Conservation (phyloP, 2,329 filamentous ascomycete species). For the Xylaria digitata region DNA sequence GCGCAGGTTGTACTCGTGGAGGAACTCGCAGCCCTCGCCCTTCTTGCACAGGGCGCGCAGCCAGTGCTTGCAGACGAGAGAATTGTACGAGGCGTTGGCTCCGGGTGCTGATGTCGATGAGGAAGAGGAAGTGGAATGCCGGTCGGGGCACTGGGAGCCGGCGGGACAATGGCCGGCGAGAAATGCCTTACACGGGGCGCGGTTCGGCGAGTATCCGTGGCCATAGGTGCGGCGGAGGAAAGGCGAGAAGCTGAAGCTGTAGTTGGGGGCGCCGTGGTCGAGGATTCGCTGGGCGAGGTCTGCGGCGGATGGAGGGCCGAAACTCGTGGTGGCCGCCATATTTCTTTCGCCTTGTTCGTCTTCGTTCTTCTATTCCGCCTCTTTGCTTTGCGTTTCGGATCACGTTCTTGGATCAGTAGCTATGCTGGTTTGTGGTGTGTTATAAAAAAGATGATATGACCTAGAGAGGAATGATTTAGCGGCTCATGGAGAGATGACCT, state of each 20-base stretch:
- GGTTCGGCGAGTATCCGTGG: slow-evolving; percentile 82
- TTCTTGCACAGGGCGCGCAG: slow-evolving; percentile 97
- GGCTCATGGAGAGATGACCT: no score
- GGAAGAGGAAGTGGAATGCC: slow-evolving; percentile 63
- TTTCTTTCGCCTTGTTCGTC: neutral
- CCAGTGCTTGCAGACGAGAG: slow-evolving; percentile 98
- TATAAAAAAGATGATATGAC: no score
- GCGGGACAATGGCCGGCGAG: slow-evolving; percentile 87
- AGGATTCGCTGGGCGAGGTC: slow-evolving; percentile 63
- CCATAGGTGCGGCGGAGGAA: slow-evolving; percentile 87
- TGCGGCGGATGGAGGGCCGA: slow-evolving; percentile 44
- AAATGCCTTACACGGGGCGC: slow-evolving; percentile 87
- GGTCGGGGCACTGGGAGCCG: slow-evolving; percentile 85
- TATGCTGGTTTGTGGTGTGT: no score
- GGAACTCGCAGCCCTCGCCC: slow-evolving; percentile 94
- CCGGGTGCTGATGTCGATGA: neutral
- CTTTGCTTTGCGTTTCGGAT: no score
- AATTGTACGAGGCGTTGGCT: slow-evolving; percentile 70
- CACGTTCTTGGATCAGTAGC: no score
- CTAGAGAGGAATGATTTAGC: no score
- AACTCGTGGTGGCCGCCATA: slow-evolving; percentile 42
- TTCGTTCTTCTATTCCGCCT: neutral
- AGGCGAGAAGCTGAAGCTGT: slow-evolving; percentile 85
- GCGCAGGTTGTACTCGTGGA: slow-evolving; percentile 98
- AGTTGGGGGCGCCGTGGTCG: slow-evolving; percentile 64